phyloP scores from a whole-genome alignment of 106 monocot species.

The Dendrobium chrysotoxum region DNA sequence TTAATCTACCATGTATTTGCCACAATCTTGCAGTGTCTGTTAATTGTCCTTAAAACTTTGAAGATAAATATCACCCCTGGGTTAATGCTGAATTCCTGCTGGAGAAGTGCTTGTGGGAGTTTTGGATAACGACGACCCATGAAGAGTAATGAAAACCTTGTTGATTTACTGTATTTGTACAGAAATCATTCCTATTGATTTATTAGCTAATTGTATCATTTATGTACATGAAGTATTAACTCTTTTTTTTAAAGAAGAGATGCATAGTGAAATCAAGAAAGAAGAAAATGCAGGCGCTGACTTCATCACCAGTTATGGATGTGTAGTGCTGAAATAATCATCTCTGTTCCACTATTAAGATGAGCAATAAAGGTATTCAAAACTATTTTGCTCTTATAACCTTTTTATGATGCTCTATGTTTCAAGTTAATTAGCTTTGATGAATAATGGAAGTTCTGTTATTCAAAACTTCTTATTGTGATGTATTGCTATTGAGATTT shows the following conservation, averaged over 20 bases:
- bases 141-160: neutral
- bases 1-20: neutral
- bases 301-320: neutral
- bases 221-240: neutral
- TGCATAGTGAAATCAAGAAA: neutral
- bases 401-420: too few species aligned
- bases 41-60: neutral
- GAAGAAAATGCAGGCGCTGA: neutral
- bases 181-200: neutral
- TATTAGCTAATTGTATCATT: neutral
- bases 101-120: constrained; percentile 69
- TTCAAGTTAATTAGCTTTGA: too few species aligned
- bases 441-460: too few species aligned
- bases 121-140: constrained; percentile 35
- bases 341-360: neutral
- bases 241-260: neutral
- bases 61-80: constrained; percentile 82
- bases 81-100: constrained; percentile 64
- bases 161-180: neutral
- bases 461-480: too few species aligned
- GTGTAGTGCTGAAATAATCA: too few species aligned
- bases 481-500: too few species aligned
- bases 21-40: neutral
- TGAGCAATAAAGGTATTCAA: neutral
- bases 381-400: too few species aligned